Base-by-base conservation (phyloP, 2,329 filamentous ascomycete species). In the Rugonectria rugulosa region DNA sequence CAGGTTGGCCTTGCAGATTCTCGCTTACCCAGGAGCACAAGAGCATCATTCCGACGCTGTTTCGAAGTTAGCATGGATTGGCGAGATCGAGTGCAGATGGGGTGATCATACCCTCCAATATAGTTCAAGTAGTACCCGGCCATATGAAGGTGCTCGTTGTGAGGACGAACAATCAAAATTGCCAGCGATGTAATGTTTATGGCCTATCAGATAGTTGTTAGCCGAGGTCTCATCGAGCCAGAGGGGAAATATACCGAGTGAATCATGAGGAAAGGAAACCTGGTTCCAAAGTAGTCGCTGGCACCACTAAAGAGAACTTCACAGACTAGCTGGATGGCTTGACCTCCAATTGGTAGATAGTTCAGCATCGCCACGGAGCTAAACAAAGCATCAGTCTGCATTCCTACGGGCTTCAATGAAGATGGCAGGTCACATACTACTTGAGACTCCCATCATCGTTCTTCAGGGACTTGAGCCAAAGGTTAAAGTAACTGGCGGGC, bases 51-150 rank as follows among this genome's bases (percentile, higher is more conserved):
- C 26, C 37, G 6, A 49, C 46, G 6, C 46, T 49, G 24, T 27
- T n/a, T 6, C 15, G 23, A 1, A 2, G 24, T 49, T 19, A 49
- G 24, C 5, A 31, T n/a, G 15, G n/a, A n/a, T 10, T 9, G 12
- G 29, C 29, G 32, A 11, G 6, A 17, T n/a, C 6, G 32, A 12
- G 10, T 7, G 17, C 4, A 32, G 5, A 14, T 10, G 5, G 15
- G 14, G 4, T 36, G 8, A 8, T 50, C 55, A 37, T 12, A 57
- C 55, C 34, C 55, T 46, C 55, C 55, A 4, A 48, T 37, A 4
- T 57, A 57, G 15, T 57, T 57, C 45, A 57, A 40, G 7, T 57
- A 57, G 38, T 45, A 55, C 2, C 55, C 50, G 3, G 55, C 55
- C 51, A 57, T 55, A 29, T 57, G 49, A 4, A 44, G 5, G 9